Base-by-base conservation (phyloP, 352 stramenopile species). In the Phytopythium boreale region DNA sequence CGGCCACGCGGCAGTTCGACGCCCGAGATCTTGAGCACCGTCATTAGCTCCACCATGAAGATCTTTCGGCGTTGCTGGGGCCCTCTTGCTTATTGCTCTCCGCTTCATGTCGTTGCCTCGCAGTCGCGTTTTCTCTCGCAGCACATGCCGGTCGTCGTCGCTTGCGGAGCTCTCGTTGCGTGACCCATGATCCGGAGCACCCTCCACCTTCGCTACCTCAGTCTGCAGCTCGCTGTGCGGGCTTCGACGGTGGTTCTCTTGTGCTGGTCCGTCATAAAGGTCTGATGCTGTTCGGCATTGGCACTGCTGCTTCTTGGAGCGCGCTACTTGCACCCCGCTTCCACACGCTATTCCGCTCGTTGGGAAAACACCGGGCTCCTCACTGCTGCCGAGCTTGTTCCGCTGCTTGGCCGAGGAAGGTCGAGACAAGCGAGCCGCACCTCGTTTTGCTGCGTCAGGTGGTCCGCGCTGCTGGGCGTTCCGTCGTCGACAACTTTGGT, bases 311-410 rank as follows among this genome's bases (percentile, higher is more conserved):
- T 74, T 72, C n/a, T 72, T 76, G 31, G 65, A 74, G 52, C 74
- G 61, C 29, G 67, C 76, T 19, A 82, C 56, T 37, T 80, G 71
- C 17, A 80, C 58, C 4, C 69, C 76, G 64, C 76, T 84, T 12
- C 76, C 74, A 22, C 76, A 78, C 10, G 67, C 47, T 53, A 61
- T 41, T 3, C 5, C 26, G 15, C 9, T 56, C 15, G 49, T 11
- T 15, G 49, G 14, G 0, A 34, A 20, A 3, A 20, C 6, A n/a
- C 49, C 12, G 15, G 6, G 2, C 10, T 4, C 15, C 2, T 39
- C 15, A 22, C 8, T 2, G 15, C 11, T 11, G 6, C 49, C 5
- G 6, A 12, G 49, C 12, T 56, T 36, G 7, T n/a, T 29, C 15
- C 26, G 7, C 7, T 39, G 49, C 17, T 37, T 56, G 15, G 4